Percentiles rank a stretch among this genome's conserved stretches.
phyloP scores from a whole-genome alignment of 1,284 basidiomycete species.

The Fistulinella staudtii region DNA sequence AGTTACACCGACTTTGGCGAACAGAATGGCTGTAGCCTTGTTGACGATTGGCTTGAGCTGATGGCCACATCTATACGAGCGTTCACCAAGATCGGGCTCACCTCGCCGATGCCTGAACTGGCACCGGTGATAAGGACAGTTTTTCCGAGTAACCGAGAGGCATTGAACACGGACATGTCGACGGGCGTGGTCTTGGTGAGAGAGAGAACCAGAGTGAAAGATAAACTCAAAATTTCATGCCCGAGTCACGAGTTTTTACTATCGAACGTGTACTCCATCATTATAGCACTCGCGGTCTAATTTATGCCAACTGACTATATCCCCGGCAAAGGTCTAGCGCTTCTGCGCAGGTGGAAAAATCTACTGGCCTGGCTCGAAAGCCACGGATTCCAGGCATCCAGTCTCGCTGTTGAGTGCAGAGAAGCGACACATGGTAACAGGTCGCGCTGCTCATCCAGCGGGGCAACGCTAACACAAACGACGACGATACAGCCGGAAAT shows the following conservation, averaged over 20 bases:
- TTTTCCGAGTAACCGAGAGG: slow-evolving; percentile 74
- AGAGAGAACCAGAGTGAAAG: too few species aligned
- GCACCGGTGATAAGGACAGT: slow-evolving; percentile 86
- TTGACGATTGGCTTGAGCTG: slow-evolving; percentile 2
- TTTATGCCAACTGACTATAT: too few species aligned
- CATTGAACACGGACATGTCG: slow-evolving; percentile 74
- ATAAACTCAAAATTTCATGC: too few species aligned
- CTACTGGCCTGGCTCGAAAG: slow-evolving; percentile 54
- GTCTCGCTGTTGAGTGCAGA: slow-evolving; percentile 46
- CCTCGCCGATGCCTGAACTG: slow-evolving; percentile 79
- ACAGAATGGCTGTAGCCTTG: slow-evolving; percentile 80
- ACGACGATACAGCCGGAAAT: slow-evolving; percentile 67
- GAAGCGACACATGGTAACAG: slow-evolving; percentile 33
- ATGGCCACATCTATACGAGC: neutral
- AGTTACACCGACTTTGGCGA: slow-evolving; percentile 62
- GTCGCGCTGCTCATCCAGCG: too few species aligned
- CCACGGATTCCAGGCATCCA: slow-evolving; percentile 48
- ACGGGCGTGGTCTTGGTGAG: slow-evolving; percentile 11
- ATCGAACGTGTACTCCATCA: too few species aligned
- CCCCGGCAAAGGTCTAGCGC: too few species aligned
- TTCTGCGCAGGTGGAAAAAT: slow-evolving; percentile 40
- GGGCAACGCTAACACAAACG: too few species aligned
- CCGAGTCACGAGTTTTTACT: too few species aligned
- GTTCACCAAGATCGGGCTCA: slow-evolving; percentile 23
- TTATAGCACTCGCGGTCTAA: too few species aligned